Evolutionary conservation across 345 rosid species (phyloP).

Genomic region (Murraya paniculata): DNA sequence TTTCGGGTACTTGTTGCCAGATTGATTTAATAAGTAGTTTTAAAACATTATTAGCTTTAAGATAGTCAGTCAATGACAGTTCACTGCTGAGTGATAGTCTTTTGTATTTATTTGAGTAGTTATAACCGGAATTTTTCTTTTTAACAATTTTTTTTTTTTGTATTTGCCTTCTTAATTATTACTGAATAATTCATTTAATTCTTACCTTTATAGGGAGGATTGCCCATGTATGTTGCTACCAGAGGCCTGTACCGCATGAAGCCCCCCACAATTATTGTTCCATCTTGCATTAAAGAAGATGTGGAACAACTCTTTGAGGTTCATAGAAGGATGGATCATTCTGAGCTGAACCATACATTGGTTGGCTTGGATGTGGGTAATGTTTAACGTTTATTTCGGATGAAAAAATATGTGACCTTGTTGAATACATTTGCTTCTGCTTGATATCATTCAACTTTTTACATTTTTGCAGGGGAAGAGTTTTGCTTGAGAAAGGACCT

Average conservation of each 20-base stretch:
- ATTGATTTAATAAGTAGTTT: not conserved
- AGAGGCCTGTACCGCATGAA: conserved; percentile 79
- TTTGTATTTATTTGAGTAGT: not conserved
- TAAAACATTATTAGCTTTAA: not conserved
- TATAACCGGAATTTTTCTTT: not conserved
- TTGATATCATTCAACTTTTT: conserved; percentile 20
- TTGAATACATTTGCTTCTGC: not conserved
- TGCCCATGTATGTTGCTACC: conserved; percentile 94
- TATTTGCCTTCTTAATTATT: not conserved
- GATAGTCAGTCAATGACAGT: not conserved
- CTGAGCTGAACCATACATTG: conserved; percentile 70
- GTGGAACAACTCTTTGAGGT: conserved; percentile 80
- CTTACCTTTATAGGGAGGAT: conserved; percentile 61
- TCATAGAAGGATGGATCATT: conserved; percentile 72
- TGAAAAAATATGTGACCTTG: not conserved
- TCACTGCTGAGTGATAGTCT: not conserved
- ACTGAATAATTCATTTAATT: not conserved
- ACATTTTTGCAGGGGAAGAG: conserved; percentile 68
- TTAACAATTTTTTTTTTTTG: too few relatives aligned
- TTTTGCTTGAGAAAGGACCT: conserved; percentile 68
- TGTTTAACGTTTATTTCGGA: conserved; percentile 6
- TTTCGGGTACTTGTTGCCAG: not conserved
- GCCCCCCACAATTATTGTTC: conserved; percentile 84
- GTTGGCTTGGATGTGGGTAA: conserved; percentile 88
- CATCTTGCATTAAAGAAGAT: conserved; percentile 54